phyloP scores from a whole-genome alignment of 2,329 filamentous ascomycete species.

The Thelonectria discophora region DNA sequence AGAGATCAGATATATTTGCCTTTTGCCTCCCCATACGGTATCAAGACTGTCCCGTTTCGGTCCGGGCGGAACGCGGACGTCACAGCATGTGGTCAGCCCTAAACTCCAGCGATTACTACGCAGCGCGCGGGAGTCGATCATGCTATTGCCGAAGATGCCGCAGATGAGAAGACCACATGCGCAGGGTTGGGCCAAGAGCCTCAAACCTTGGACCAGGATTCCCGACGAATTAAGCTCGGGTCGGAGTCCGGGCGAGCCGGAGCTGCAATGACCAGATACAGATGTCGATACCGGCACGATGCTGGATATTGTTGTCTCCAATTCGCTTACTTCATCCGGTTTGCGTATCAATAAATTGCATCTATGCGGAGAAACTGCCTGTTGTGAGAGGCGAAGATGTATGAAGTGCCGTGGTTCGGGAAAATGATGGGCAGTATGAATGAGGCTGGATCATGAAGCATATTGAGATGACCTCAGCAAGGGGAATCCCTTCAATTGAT shows the following conservation, averaged over 20 bases:
- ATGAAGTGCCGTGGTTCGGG: too few relatives aligned
- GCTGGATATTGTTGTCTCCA: background rate
- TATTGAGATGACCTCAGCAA: too few relatives aligned
- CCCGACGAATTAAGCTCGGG: background rate
- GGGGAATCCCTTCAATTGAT: too few relatives aligned
- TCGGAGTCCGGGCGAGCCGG: background rate
- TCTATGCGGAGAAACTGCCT: too few relatives aligned
- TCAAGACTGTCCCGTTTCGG: constrained; percentile 11
- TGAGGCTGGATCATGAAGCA: too few relatives aligned
- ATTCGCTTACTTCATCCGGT: background rate
- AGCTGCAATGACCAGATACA: background rate
- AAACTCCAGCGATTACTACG: constrained; percentile 20
- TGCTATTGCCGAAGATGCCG: constrained; percentile 35
- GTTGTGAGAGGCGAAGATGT: too few relatives aligned
- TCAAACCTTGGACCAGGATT: background rate
- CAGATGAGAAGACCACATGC: background rate
- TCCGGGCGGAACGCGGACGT: constrained; percentile 34
- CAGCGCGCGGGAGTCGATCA: constrained; percentile 3
- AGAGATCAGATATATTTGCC: background rate
- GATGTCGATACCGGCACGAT: background rate
- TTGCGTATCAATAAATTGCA: too few relatives aligned
- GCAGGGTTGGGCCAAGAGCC: background rate
- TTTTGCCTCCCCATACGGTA: background rate
- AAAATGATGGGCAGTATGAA: too few relatives aligned
- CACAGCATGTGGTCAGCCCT: constrained; percentile 26